A percentile compares a stretch with the other conserved stretches of the same genome.
Conservation (phyloP, 2,329 filamentous ascomycete genomes). For the Diplodia intermedia region DNA sequence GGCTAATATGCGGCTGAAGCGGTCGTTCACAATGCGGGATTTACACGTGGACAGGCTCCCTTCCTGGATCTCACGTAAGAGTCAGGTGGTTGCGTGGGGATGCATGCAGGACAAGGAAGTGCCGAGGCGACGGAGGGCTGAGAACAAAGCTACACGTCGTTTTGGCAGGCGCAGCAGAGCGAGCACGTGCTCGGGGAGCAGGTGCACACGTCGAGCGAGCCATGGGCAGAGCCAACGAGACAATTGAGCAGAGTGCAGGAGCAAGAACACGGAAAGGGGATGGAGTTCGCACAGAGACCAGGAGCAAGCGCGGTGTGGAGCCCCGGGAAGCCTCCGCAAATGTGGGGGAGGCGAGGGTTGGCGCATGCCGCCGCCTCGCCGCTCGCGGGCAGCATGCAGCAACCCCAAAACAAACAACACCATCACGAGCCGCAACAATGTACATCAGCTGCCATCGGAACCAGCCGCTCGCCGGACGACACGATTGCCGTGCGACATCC, state of each 20-base stretch:
- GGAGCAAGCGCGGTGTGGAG: not conserved
- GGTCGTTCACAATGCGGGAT: not conserved
- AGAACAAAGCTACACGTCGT: not conserved
- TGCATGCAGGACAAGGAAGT: not conserved
- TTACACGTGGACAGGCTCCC: not conserved
- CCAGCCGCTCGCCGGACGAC: conserved; percentile 24
- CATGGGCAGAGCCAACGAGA: not conserved
- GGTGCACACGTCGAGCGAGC: not conserved
- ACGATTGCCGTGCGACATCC: conserved; percentile 6
- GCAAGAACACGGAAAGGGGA: not conserved
- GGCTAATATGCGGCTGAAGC: no score
- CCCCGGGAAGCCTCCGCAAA: not conserved
- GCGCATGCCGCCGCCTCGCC: not conserved
- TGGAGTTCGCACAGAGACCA: not conserved
- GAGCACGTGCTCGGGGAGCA: not conserved
- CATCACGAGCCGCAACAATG: conserved; percentile 10
- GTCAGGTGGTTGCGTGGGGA: not conserved
- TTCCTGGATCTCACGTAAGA: not conserved
- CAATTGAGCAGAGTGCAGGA: not conserved
- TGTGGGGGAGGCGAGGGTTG: not conserved
- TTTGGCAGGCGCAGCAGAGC: not conserved
- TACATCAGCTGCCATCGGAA: conserved; percentile 20
- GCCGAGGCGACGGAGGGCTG: not conserved
- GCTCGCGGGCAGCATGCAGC: conserved; percentile 5
- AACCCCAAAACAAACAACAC: conserved; percentile 3